Percentiles rank a stretch among this genome's conserved stretches.
These are phyloP conservation scores for Mucor indicus DNA, from an alignment of 371 early-diverging fungal species.

Conservation along the genomic window DNA sequence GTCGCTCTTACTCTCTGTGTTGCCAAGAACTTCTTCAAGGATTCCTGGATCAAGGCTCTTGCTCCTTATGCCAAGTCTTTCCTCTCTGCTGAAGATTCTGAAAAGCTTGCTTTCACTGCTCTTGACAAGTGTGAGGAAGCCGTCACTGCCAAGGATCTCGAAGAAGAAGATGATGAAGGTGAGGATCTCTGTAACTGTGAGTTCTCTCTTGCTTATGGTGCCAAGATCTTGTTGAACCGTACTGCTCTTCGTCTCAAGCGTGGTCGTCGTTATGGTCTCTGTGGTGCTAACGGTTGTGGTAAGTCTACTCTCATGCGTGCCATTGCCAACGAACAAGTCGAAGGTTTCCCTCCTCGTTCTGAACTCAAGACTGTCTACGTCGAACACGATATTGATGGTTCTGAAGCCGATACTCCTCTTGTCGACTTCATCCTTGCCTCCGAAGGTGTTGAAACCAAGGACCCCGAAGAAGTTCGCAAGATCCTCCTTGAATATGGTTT, in stretches of 20 bases:
- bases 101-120: constrained; percentile 27
- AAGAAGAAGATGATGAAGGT: constrained; percentile 61
- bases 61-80: constrained; percentile 62
- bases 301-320: constrained; percentile 88
- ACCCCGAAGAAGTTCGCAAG: constrained; percentile 49
- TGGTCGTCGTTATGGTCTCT: constrained; percentile 81
- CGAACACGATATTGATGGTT: constrained; percentile 78
- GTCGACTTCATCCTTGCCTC: constrained; percentile 64
- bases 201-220: constrained; percentile 81
- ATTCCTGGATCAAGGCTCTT: constrained; percentile 33
- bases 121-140: constrained; percentile 45
- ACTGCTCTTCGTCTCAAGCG: constrained; percentile 71
- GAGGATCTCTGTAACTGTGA: constrained; percentile 80
- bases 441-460: constrained; percentile 51
- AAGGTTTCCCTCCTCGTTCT: constrained; percentile 75
- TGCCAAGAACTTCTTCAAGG: constrained; percentile 41
- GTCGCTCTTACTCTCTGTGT: constrained; percentile 42
- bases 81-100: constrained; percentile 35
- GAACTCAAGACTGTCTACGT: constrained; percentile 71
- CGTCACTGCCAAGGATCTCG: constrained; percentile 29
- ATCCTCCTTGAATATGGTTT: constrained; percentile 69
- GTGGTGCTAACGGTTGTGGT: constrained; percentile 87
- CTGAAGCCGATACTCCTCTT: constrained; percentile 63
- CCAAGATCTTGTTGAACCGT: constrained; percentile 78
- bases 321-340: constrained; percentile 72